Base-by-base conservation (phyloP, 331 rosid genomes). In the Malus hybrid region DNA sequence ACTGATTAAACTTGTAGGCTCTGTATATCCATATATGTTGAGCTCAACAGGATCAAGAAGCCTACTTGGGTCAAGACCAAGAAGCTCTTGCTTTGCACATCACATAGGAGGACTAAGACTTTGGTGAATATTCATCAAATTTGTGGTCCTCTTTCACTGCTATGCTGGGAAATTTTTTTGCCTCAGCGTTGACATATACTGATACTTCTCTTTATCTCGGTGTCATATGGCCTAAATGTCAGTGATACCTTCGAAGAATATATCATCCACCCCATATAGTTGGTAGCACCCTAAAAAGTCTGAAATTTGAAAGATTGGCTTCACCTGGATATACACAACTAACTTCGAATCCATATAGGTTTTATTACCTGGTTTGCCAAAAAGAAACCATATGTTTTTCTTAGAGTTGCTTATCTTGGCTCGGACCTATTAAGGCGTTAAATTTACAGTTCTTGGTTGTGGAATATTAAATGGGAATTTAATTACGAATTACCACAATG, bases 11-110 rank as follows among this genome's bases (percentile, higher is more conserved):
- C 65, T 11, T 62, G 66, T 28, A 62, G 42, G 9, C 42, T 13
- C 0, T 28, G 67, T 63, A 29, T 7, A 7, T 14, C 39, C 36
- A n/a, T 91, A 1, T 15, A 30, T 0, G 88, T 86, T 1, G 87
- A 88, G 67, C 6, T 60, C 0, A 82, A 84, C 13, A 90, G 48
- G 80, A 87, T 88, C 74, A 83, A 84, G 84, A 90, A 88, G 65
- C 87, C 88, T 6, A 80, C 30, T 1, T 86, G 91, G 6, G 96
- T 90, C 3, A 82, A 85, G 71, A 75, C 85, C 7, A 88, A 88
- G 71, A 91, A 88, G 88, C 76, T 88, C 14, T 34, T 90, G 75
- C 3, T 90, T 62, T 90, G 93, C 6, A 24, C 26, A 26, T 61
- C 26, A 8, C 28, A 57, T 26, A 5, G 65, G 65, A 24, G 8